Percentiles rank a stretch among this genome's conserved stretches.
Evolutionary conservation across 768 basidiomycete genomes (phyloP).

Genomic region (Boletus reticuloceps): DNA sequence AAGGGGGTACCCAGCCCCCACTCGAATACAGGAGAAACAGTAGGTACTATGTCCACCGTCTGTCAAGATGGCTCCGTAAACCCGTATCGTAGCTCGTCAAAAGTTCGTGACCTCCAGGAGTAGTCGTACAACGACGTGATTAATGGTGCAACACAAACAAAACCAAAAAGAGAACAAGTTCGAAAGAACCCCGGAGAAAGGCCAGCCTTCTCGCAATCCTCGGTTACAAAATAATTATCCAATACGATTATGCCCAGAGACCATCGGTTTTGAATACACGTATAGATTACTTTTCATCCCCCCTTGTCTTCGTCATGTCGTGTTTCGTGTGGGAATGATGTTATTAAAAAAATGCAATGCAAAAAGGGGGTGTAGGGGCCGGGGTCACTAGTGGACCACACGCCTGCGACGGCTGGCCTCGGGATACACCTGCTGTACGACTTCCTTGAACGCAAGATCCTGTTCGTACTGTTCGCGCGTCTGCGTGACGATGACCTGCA

Average conservation of each 20-base stretch:
- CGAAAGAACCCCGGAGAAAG: slow-evolving; percentile 7
- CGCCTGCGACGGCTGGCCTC: slow-evolving; percentile 24
- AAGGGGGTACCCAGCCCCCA: neutral
- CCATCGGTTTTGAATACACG: neutral
- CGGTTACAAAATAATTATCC: slow-evolving; percentile 22
- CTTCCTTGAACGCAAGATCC: slow-evolving; percentile 32
- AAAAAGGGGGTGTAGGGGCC: neutral
- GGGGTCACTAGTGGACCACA: neutral
- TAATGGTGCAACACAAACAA: neutral
- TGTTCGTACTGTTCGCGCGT: slow-evolving; percentile 33
- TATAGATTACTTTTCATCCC: slow-evolving; percentile 14
- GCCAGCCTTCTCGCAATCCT: slow-evolving; percentile 16
- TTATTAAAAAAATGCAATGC: no score
- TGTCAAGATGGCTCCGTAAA: neutral
- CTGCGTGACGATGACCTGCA: slow-evolving; percentile 35
- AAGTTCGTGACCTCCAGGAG: no score
- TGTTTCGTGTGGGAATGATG: neutral
- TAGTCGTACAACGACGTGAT: no score
- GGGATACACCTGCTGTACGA: slow-evolving; percentile 26
- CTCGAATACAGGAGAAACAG: neutral
- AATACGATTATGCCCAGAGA: slow-evolving; percentile 10
- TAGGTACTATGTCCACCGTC: neutral
- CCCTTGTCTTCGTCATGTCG: neutral
- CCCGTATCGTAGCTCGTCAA: neutral
- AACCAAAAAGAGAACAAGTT: neutral